Conservation (phyloP, 1,284 basidiomycete species). For the Thecaphora thlaspeos region DNA sequence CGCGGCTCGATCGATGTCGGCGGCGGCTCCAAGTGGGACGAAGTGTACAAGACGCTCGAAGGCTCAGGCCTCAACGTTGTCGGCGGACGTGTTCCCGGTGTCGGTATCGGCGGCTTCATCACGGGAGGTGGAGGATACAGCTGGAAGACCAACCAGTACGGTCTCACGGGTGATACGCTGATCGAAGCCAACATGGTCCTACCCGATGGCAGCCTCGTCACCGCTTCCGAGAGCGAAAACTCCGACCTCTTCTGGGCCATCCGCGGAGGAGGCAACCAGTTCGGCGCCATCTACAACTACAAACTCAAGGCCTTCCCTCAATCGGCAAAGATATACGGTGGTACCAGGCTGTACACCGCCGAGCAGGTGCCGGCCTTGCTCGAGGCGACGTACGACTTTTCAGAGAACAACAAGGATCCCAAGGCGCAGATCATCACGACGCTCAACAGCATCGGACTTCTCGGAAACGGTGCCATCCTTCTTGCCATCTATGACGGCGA, state of each 20-base stretch:
- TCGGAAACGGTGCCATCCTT: constrained; percentile 21
- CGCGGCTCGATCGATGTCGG: constrained; percentile 41
- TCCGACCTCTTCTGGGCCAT: constrained; percentile 52
- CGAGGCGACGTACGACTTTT: constrained; percentile 33
- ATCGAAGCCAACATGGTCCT: constrained; percentile 55
- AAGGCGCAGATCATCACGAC: constrained; percentile 41
- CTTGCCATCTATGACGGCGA: constrained; percentile 38
- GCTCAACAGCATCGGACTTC: constrained; percentile 20
- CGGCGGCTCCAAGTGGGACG: constrained; percentile 39
- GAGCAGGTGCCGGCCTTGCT: constrained; percentile 32
- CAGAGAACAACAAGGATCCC: constrained; percentile 36
- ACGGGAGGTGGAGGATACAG: constrained; percentile 42
- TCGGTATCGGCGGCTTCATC: constrained; percentile 42
- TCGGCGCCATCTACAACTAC: constrained; percentile 52
- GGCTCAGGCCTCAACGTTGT: constrained; percentile 24
- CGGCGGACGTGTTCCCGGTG: constrained; percentile 42
- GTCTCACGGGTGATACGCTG: constrained; percentile 48
- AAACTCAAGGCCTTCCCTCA: constrained; percentile 35
- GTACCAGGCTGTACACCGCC: constrained; percentile 27
- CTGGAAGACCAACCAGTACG: constrained; percentile 41
- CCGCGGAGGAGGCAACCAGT: constrained; percentile 55
- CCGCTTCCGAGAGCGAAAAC: constrained; percentile 27
- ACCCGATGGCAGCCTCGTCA: constrained; percentile 52
- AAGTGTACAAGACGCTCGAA: constrained; percentile 31
- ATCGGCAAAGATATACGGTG: constrained; percentile 33